Evolutionary conservation across 2,329 filamentous ascomycete genomes (phyloP).

Genomic region (Colletotrichum filicis): DNA sequence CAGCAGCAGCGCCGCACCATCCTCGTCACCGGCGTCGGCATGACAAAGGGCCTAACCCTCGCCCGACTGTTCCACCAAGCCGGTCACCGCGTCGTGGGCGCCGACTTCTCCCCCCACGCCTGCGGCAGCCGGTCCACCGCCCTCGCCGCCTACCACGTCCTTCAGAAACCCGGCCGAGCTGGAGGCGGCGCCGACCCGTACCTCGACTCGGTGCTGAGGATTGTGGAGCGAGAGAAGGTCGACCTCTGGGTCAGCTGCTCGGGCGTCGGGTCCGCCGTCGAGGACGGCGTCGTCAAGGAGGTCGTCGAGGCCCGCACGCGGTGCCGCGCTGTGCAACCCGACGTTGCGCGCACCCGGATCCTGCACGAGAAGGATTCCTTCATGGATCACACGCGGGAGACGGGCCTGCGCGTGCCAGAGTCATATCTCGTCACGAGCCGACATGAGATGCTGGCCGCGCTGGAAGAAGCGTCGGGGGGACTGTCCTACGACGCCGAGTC

Average conservation of each 20-base stretch:
- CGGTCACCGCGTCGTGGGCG: slow-evolving; percentile 78
- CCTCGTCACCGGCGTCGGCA: slow-evolving; percentile 78
- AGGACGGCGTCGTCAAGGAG: slow-evolving; percentile 74
- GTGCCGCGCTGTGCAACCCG: slow-evolving; percentile 74
- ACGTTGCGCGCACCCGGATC: slow-evolving; percentile 62
- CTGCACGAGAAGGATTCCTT: slow-evolving; percentile 76
- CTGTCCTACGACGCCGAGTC: slow-evolving; percentile 15
- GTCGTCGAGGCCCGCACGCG: slow-evolving; percentile 65
- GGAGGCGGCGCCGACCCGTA: slow-evolving; percentile 57
- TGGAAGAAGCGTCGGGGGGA: slow-evolving; percentile 47
- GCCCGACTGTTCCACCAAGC: slow-evolving; percentile 72
- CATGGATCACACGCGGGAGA: slow-evolving; percentile 63
- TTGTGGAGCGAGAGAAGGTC: slow-evolving; percentile 69
- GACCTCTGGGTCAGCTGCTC: slow-evolving; percentile 82
- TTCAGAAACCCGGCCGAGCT: slow-evolving; percentile 44
- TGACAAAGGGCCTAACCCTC: slow-evolving; percentile 75
- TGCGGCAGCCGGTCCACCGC: slow-evolving; percentile 69
- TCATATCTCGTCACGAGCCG: slow-evolving; percentile 64
- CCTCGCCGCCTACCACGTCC: slow-evolving; percentile 63
- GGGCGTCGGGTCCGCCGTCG: slow-evolving; percentile 71
- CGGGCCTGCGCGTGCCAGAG: slow-evolving; percentile 65
- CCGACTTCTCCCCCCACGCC: slow-evolving; percentile 67
- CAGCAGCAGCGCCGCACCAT: slow-evolving; percentile 49
- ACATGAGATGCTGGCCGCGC: slow-evolving; percentile 62
- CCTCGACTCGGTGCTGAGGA: slow-evolving; percentile 63